Evolutionary conservation across 495 filamentous ascomycete species (phyloP), one percentile per base, ranked within the genome.

Genomic region (Penicillium paradoxum): DNA sequence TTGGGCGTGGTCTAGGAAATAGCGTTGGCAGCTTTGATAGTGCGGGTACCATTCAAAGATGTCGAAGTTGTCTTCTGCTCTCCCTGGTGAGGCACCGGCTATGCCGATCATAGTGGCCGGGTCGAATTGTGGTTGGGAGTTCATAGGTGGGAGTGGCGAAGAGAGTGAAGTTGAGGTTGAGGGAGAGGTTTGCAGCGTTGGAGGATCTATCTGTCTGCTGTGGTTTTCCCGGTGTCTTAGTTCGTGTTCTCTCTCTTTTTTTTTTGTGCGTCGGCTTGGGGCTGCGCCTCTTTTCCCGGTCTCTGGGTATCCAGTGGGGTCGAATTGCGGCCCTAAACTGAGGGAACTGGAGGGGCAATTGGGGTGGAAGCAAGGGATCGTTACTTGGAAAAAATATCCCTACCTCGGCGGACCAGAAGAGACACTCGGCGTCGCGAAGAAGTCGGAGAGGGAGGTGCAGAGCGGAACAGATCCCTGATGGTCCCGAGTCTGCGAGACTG

Each of bases 1-100:
- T 64, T 97, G 93, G 5, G 91, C 90, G 66, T 91, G 83, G 63
- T 96, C 89, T 59, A 97, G 75, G 72, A 98, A 98, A 75, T 95
- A 97, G 34, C 83, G 82, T 54, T 92, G 88, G 70, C 93, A 98
- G 57, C 83, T 89, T 66, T 92, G 89, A 70, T 96, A 96, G 44
- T 86, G 83, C 14, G 91, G 90, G 63, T 95, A 88, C 93, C 93
- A 98, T 52, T 90, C 87, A 66, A 97, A 83, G 52, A 97, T 86
- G 68, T 96, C 92, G 67, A 78, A 74, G 46, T 70, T 73, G 59
- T 75, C 65, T 45, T 72, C 67, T 42, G 71, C 60, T 46, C 65
- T 42, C 10, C 66, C 70, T 14, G 68, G 68, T 22, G 67, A 66
- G 54, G 66, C 54, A 46, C 73, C 65, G 46, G 63, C 58, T 45